Percentiles rank a stretch among this genome's conserved stretches.
These are phyloP conservation scores for Aeschynomene evenia DNA, from an alignment of 306 rosid genomes.

Conservation along the genomic window DNA sequence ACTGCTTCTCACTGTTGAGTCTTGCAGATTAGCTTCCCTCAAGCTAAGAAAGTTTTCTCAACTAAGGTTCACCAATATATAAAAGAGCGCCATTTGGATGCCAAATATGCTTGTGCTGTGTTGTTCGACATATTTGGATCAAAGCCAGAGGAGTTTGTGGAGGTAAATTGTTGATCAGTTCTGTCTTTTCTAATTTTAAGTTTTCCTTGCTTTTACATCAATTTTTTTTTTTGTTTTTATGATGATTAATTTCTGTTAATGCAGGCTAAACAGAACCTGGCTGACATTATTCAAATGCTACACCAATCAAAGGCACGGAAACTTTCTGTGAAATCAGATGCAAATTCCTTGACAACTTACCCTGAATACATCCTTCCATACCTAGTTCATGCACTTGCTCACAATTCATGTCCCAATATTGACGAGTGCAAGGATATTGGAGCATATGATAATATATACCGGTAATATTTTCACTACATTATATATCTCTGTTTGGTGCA, in stretches of 20 bases:
- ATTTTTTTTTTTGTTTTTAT: conserved; percentile 17
- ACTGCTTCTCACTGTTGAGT: conserved; percentile 40
- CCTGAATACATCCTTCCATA: conserved; percentile 85
- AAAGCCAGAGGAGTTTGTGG: conserved; percentile 63
- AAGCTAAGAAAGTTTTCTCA: conserved; percentile 73
- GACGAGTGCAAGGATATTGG: conserved; percentile 87
- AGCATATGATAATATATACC: conserved; percentile 71
- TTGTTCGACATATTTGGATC: conserved; percentile 57
- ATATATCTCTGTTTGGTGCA: conserved; percentile 11
- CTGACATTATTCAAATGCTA: conserved; percentile 88
- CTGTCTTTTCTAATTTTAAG: conserved; percentile 10
- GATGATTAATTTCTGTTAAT: conserved; percentile 31
- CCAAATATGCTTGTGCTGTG: conserved; percentile 88
- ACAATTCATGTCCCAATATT: conserved; percentile 77
- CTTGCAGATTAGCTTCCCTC: conserved; percentile 70
- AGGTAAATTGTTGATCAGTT: conserved; percentile 51
- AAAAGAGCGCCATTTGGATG: conserved; percentile 88
- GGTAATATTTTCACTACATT: conserved; percentile 44
- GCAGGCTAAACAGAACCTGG: conserved; percentile 78
- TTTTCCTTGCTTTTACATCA: conserved; percentile 24
- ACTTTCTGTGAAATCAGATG: conserved; percentile 60
- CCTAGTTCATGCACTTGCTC: conserved; percentile 86
- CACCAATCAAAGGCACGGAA: conserved; percentile 79
- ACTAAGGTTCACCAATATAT: conserved; percentile 83
- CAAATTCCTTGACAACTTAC: conserved; percentile 60